Evolutionary conservation across 345 rosid species (phyloP), one percentile per base, ranked within the genome.

Genomic region (Heritiera fomes): DNA sequence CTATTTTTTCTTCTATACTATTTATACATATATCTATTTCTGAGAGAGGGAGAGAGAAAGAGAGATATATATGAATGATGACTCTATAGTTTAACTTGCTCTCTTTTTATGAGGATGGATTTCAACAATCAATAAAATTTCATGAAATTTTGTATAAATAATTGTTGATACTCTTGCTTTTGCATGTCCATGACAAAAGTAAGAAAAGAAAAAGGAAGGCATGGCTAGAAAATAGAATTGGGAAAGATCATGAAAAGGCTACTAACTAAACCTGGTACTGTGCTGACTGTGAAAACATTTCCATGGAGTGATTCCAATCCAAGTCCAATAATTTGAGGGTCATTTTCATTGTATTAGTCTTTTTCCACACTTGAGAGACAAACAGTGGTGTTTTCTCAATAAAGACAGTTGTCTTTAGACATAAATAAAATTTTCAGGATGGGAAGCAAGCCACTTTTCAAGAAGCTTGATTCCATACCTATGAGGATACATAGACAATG

Each of bases 391-490:
- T 83, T 83, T 50, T 77, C 75, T 79, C 79, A 81, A 78, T 62
- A 79, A 73, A 75, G 84, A 81, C 83, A 83, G 86, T 83, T 83
- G 87, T 79, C 85, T 83, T 75, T 77, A 45, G 64, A 81, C 63
- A 75, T 63, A 80, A 75, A 80, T 10, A n/a, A 81, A 65, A 12
- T 72, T 67, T 61, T 50, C 60, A 77, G 77, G 63, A 74, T 56
- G 52, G n/a, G 74, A 76, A 63, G 69, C 73, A 53, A 77, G 43
- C 2, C 20, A 71, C 45, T 59, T 78, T 78, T 47, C 34, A 28
- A 68, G 6, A 64, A 75, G 18, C 78, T 64, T 80, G 60, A 63
- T 71, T 72, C 80, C 67, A 41, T 17, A 32, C 20, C 73, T 59
- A 45, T 52, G 23, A 58, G 52, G 77, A 15, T 65, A 3, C 13